Evolutionary conservation across 441 rosid species (phyloP), one percentile per base, ranked within the genome.

Genomic region (Gossypium laxum): DNA sequence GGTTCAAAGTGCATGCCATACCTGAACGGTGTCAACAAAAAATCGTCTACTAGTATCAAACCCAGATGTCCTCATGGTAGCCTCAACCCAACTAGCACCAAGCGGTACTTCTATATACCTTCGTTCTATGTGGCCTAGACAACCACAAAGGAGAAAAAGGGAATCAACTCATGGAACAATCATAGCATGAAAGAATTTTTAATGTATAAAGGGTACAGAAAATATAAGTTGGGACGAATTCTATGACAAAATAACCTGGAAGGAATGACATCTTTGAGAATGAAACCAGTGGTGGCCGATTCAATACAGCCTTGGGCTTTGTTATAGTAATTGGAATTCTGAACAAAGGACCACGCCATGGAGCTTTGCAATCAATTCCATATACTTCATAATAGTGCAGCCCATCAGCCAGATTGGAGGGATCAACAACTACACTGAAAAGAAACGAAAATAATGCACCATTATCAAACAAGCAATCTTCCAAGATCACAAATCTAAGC

Each of bases 11-110:
- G 26, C 38, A 76, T 51, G 69, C 57, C 15, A 34, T 81, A 95
- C 99, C 97, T 92, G 99, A 78, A 95, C 88, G 0, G 92, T 82
- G 81, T 91, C 96, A 76, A 95, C 78, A 75, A 80, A 95, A 80
- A 91, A 95, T 64, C 89, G 82, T 55, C 99, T 82, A 30, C 89
- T 71, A 14, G 97, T 95, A 79, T 92, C 96, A 84, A 95, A 92
- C 70, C 89, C 97, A 0, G 85, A 95, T 74, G 92, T 80, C 76
- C 83, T 85, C 85, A 95, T 86, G 38, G 90, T 89, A 66, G 98
- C 99, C 88, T 95, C 98, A 78, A 87, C 96, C 99, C 99, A 92
- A 67, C 77, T 84, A 75, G 98, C 90, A 73, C 99, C 97, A 43
- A 69, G 81, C 51, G 98, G 99, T 64, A 95, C 93, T 82, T 89